Conservation (phyloP, 176 grass and related monocot species). For the Saccharum officinarum region DNA sequence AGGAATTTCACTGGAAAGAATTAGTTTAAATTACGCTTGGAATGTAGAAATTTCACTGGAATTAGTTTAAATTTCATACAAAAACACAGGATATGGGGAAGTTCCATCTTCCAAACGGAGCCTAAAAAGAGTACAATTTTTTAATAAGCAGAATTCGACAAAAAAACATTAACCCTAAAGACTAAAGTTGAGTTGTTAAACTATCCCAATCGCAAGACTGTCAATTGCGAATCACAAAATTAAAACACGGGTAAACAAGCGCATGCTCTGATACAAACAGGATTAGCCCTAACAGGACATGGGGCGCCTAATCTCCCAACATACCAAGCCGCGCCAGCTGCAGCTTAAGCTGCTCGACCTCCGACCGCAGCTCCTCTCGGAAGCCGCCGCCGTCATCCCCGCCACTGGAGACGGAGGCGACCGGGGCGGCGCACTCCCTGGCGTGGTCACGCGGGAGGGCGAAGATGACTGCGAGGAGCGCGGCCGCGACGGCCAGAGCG, state of each 20-base stretch:
- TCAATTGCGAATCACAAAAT: background rate
- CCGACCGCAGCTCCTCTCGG: conserved; percentile 16
- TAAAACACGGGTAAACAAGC: too few relatives aligned
- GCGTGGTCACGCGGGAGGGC: conserved; percentile 29
- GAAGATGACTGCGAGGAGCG: conserved; percentile 46
- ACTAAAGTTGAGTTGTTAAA: background rate
- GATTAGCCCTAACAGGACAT: background rate
- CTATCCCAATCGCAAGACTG: background rate
- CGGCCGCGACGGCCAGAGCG: conserved; percentile 26
- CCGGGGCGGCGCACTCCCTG: conserved; percentile 25
- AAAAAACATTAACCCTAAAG: background rate
- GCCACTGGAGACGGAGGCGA: background rate
- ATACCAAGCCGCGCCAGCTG: conserved; percentile 43
- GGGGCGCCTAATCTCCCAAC: background rate
- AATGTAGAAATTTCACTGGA: background rate
- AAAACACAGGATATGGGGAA: background rate
- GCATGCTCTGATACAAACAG: too few relatives aligned
- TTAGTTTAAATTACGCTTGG: too few relatives aligned
- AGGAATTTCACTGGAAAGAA: too few relatives aligned
- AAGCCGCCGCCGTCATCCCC: background rate
- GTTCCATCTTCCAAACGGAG: background rate
- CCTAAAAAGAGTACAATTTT: background rate
- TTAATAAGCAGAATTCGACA: background rate
- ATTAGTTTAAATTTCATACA: background rate
- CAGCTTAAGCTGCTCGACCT: conserved; percentile 49